A percentile compares a stretch with the other conserved stretches of the same genome.
Conservation (phyloP, 176 grass and related monocot species). For the Dactylis glomerata region DNA sequence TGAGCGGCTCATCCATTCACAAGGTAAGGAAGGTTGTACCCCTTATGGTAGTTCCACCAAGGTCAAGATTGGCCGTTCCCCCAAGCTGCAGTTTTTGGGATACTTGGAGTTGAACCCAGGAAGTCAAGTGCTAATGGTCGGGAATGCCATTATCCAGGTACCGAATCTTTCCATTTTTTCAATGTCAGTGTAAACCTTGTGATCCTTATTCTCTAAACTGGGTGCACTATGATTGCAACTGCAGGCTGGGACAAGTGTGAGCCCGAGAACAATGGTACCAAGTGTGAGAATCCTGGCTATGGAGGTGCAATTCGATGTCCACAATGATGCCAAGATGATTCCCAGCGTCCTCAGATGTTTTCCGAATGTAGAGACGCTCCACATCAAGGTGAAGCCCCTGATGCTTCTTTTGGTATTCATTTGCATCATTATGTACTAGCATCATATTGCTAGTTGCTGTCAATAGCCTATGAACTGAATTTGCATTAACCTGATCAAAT, state of each 20-base stretch:
- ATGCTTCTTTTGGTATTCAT: not conserved
- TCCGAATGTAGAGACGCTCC: not conserved
- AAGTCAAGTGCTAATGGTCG: not conserved
- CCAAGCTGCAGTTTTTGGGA: not conserved
- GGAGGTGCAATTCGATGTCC: not conserved
- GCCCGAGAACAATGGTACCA: not conserved
- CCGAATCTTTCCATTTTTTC: not conserved
- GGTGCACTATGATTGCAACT: not conserved
- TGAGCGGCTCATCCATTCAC: not conserved
- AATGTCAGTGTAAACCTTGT: not conserved
- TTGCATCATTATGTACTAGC: too few species aligned
- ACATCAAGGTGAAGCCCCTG: not conserved
- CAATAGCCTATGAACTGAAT: not conserved
- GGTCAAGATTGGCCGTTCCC: not conserved
- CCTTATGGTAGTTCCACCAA: not conserved
- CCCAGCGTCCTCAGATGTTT: not conserved
- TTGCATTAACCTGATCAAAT: not conserved
- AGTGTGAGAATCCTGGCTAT: not conserved
- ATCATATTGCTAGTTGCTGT: not conserved
- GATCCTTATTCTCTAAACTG: not conserved
- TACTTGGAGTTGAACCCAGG: not conserved
- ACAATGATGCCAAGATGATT: not conserved
- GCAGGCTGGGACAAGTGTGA: not conserved
- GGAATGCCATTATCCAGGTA: not conserved
- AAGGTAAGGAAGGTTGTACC: not conserved